A percentile compares a stretch with the other conserved stretches of the same genome.
phyloP scores from a whole-genome alignment of 1,284 basidiomycete species.

The Xerocomus cyaneibrunnescens region DNA sequence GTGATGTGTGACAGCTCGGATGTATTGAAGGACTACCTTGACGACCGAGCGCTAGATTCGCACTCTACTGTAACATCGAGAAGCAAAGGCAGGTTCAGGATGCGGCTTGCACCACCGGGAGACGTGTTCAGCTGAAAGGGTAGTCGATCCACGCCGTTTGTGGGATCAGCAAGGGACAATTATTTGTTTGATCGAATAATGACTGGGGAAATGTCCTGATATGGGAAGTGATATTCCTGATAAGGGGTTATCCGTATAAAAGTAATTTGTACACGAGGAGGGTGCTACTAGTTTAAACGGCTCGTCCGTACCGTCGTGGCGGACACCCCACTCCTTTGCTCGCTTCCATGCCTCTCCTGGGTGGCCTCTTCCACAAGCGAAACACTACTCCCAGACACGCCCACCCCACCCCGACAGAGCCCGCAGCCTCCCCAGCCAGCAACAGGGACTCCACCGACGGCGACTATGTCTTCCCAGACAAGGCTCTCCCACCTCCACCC shows the following conservation, averaged over 20 bases:
- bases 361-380: conserved; percentile 31
- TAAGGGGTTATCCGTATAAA: conserved; percentile 19
- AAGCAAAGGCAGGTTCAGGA: too few species aligned
- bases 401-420: conserved; percentile 43
- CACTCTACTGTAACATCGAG: too few species aligned
- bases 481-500: conserved; percentile 29
- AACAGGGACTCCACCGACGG: conserved; percentile 37
- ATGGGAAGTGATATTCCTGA: conserved; percentile 7
- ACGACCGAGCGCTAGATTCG: too few species aligned
- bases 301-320: background rate
- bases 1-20: too few species aligned
- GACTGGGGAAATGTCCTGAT: background rate
- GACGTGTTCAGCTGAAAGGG: too few species aligned
- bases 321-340: background rate
- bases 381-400: background rate
- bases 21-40: too few species aligned
- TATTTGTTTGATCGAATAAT: too few species aligned
- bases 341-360: conserved; percentile 31
- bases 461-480: conserved; percentile 44
- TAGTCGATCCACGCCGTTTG: background rate
- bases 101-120: too few species aligned
- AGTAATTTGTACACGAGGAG: conserved; percentile 10
- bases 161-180: conserved; percentile 7
- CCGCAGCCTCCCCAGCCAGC: conserved; percentile 24
- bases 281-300: conserved; percentile 13